These are phyloP conservation scores for Solanum medicagineum DNA, from an alignment of 257 asterid species.

Conservation along the genomic window DNA sequence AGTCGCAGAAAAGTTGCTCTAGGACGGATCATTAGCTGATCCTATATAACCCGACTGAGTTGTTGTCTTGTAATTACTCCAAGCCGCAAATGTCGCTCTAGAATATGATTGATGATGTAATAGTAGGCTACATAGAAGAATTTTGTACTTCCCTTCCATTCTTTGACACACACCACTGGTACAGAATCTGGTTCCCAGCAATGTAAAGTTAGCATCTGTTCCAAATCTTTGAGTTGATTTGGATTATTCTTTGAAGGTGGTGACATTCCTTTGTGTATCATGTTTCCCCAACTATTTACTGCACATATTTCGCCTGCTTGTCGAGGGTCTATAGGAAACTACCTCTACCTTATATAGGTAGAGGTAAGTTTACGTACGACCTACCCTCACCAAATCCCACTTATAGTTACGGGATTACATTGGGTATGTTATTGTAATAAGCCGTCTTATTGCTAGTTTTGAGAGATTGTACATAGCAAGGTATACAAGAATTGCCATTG, in stretches of 20 bases:
- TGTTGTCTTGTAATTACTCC: background rate
- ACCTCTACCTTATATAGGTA: background rate
- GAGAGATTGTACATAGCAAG: background rate
- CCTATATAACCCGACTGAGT: background rate
- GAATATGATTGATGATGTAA: background rate
- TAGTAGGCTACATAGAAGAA: background rate
- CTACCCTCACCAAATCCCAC: background rate
- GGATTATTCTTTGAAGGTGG: background rate
- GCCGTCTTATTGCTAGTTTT: background rate
- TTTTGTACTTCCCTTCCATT: background rate
- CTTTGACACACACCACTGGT: background rate
- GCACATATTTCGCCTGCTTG: background rate
- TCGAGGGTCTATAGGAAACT: background rate
- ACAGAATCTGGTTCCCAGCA: background rate
- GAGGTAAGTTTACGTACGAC: background rate
- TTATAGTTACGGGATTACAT: background rate
- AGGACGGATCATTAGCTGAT: background rate
- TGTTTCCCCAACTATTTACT: background rate
- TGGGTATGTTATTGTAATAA: background rate
- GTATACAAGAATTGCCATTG: background rate
- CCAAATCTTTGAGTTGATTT: background rate
- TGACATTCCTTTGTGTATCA: background rate
- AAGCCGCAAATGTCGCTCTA: background rate
- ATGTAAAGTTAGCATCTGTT: background rate
- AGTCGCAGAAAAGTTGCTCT: background rate